A percentile compares a stretch with the other conserved stretches of the same genome.
These are phyloP conservation scores for Pachyrhizus erosus DNA, from an alignment of 306 rosid species.

Conservation along the genomic window DNA sequence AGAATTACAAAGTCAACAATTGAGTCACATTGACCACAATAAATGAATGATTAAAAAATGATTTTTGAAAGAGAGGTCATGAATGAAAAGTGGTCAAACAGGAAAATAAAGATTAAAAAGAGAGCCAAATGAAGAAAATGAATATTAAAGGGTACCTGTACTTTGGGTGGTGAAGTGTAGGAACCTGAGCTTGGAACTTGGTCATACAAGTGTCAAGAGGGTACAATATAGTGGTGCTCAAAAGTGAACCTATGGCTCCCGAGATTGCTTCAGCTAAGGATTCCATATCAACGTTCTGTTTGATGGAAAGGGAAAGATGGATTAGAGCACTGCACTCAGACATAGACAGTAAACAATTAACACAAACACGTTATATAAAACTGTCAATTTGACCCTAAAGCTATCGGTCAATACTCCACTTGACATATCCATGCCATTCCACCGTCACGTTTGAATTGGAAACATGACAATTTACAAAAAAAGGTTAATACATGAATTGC, in stretches of 20 bases:
- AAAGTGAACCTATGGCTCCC: conserved; percentile 76
- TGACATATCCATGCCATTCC: too few relatives aligned
- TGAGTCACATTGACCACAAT: background rate
- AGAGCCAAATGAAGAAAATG: background rate
- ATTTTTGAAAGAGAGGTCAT: conserved; percentile 6
- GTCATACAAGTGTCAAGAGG: conserved; percentile 86
- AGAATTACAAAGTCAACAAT: background rate
- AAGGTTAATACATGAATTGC: too few relatives aligned
- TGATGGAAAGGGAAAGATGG: background rate
- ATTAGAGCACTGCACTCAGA: background rate
- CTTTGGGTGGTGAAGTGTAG: conserved; percentile 51
- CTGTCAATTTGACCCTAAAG: too few relatives aligned
- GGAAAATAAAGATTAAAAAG: background rate
- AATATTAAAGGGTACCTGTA: background rate
- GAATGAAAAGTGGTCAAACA: background rate
- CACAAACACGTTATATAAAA: too few relatives aligned
- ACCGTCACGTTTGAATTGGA: too few relatives aligned
- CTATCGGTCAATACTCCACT: too few relatives aligned
- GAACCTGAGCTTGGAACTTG: conserved; percentile 74
- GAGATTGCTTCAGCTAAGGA: conserved; percentile 83
- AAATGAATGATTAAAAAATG: background rate
- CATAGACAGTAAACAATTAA: background rate
- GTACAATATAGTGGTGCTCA: conserved; percentile 79
- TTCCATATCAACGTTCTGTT: conserved; percentile 48
- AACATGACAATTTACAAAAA: too few relatives aligned